Evolutionary conservation across 2,329 filamentous ascomycete genomes (phyloP).

Genomic region (Curvularia spicifera): DNA sequence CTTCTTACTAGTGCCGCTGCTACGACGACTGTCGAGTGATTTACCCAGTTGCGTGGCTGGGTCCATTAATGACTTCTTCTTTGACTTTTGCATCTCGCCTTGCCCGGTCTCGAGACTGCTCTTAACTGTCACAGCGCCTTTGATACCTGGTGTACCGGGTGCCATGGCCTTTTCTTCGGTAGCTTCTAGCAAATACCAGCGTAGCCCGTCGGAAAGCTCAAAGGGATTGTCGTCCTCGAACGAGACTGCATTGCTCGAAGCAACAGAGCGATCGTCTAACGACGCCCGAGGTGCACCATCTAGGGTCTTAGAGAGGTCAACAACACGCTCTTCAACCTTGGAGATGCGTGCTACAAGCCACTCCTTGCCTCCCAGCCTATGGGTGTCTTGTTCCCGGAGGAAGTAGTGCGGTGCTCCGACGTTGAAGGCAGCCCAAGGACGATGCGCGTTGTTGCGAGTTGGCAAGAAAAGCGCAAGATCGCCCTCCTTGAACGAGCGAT

Average conservation of each 20-base stretch:
- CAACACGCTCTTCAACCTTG: slow-evolving; percentile 89
- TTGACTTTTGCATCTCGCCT: slow-evolving; percentile 64
- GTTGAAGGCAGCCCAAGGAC: slow-evolving; percentile 98
- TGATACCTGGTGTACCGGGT: slow-evolving; percentile 85
- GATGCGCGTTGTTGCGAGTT: slow-evolving; percentile 89
- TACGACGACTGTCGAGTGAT: slow-evolving; percentile 88
- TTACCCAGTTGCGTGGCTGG: slow-evolving; percentile 68
- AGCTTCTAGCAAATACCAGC: slow-evolving; percentile 96
- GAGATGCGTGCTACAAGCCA: slow-evolving; percentile 96
- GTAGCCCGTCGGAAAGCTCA: slow-evolving; percentile 89
- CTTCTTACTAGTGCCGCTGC: slow-evolving; percentile 84
- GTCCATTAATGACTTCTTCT: slow-evolving; percentile 53
- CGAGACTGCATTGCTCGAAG: slow-evolving; percentile 61
- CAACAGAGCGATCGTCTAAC: slow-evolving; percentile 54
- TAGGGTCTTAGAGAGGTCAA: slow-evolving; percentile 85
- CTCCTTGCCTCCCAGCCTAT: slow-evolving; percentile 82
- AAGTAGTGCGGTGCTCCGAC: slow-evolving; percentile 98
- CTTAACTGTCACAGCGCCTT: slow-evolving; percentile 86
- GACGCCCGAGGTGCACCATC: slow-evolving; percentile 55
- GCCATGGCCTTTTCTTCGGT: slow-evolving; percentile 87
- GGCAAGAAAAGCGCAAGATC: slow-evolving; percentile 93
- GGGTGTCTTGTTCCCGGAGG: slow-evolving; percentile 87
- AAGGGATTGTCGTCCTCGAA: slow-evolving; percentile 95
- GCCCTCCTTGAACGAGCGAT: slow-evolving; percentile 93
- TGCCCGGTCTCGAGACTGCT: slow-evolving; percentile 85